A percentile compares a stretch with the other conserved stretches of the same genome.
These are phyloP conservation scores for Parachaetomium inaequale DNA, from an alignment of 495 filamentous ascomycete species.

Conservation along the genomic window DNA sequence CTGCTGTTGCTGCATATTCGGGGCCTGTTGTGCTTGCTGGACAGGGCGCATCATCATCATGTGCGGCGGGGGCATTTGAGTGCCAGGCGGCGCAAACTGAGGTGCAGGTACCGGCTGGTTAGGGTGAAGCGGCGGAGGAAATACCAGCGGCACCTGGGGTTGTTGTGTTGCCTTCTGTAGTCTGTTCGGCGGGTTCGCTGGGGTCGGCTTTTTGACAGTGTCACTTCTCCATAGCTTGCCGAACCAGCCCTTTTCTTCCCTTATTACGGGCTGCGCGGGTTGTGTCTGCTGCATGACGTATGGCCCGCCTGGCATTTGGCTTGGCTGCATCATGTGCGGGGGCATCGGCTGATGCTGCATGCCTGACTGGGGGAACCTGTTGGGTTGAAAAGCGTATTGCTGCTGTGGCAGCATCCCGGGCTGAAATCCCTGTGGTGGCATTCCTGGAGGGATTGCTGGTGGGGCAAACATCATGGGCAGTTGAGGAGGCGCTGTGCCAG, in stretches of 20 bases:
- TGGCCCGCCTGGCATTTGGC: background rate
- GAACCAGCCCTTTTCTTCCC: constrained; percentile 20
- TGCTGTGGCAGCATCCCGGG: constrained; percentile 6
- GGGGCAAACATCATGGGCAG: constrained; percentile 12
- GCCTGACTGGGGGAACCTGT: background rate
- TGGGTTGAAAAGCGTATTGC: background rate
- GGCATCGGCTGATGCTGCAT: constrained; percentile 4
- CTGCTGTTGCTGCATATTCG: background rate
- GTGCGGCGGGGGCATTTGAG: background rate
- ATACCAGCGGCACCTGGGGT: background rate
- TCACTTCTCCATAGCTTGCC: constrained; percentile 13
- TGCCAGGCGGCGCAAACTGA: background rate
- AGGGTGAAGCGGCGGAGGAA: background rate
- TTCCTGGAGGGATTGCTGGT: background rate
- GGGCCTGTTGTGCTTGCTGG: constrained; percentile 10
- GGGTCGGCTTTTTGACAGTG: background rate
- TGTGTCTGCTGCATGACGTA: constrained; percentile 13
- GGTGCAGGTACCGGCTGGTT: background rate
- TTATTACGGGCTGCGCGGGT: constrained; percentile 4
- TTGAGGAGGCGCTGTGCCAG: constrained; percentile 13
- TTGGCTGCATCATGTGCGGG: constrained; percentile 11
- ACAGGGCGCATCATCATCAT: background rate
- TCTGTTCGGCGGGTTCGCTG: background rate
- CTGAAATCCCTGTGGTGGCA: background rate
- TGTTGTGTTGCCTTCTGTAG: constrained; percentile 3